Evolutionary conservation across 768 basidiomycete genomes (phyloP).

Genomic region (Leccinum sublutescens): DNA sequence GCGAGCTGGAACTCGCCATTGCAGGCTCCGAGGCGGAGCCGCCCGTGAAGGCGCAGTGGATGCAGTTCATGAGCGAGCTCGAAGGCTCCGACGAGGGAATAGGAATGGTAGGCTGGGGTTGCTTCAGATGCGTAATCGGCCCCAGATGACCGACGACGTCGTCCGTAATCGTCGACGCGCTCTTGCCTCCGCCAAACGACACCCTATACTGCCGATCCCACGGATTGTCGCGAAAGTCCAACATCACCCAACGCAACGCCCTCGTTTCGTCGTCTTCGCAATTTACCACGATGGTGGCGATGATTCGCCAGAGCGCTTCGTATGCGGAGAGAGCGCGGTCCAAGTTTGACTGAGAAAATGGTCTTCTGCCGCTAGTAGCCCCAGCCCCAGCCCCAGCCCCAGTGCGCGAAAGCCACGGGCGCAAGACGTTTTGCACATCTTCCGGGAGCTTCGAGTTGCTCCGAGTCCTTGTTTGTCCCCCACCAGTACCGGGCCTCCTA

Average conservation of each 20-base stretch:
- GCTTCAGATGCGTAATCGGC: conserved; percentile 18
- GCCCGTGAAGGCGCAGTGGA: conserved; percentile 7
- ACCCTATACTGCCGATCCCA: conserved; percentile 23
- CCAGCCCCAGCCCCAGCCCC: background rate
- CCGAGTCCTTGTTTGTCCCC: conserved; percentile 1
- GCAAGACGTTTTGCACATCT: conserved; percentile 37
- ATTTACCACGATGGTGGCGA: conserved; percentile 44
- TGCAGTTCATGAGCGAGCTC: conserved; percentile 15
- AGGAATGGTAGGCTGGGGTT: background rate
- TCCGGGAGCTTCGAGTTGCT: conserved; percentile 25
- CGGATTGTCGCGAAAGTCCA: conserved; percentile 36
- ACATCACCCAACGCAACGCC: conserved; percentile 31
- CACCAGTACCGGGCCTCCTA: background rate
- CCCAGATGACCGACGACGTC: conserved; percentile 14
- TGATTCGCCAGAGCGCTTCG: conserved; percentile 63
- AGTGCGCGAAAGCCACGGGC: conserved; percentile 38
- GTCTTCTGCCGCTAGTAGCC: background rate
- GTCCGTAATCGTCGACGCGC: conserved; percentile 23
- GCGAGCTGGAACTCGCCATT: background rate
- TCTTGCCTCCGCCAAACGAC: conserved; percentile 10
- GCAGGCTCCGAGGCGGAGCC: background rate
- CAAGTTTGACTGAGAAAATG: conserved; percentile 30
- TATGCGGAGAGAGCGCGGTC: conserved; percentile 57
- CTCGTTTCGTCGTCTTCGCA: conserved; percentile 27
- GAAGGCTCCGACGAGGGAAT: background rate